phyloP scores from a whole-genome alignment of 108 stramenopile species.

The Fistulifera solaris region DNA sequence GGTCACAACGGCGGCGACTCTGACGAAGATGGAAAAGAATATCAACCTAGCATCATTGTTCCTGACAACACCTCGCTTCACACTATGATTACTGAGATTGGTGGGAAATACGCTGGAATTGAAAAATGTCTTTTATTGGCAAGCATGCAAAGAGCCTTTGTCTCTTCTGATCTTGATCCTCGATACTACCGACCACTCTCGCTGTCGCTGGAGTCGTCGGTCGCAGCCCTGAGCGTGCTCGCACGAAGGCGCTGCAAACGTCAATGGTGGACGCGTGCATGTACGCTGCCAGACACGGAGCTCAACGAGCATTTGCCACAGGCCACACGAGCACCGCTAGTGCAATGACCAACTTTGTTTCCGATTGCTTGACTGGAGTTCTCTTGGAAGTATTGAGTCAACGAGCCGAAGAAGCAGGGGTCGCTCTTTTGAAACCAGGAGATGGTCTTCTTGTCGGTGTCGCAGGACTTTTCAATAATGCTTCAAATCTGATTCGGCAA shows the following conservation, averaged over 20 bases:
- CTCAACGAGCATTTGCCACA: slow-evolving; percentile 77
- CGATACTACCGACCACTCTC: slow-evolving; percentile 20
- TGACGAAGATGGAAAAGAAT: slow-evolving; percentile 22
- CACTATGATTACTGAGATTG: slow-evolving; percentile 67
- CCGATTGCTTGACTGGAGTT: slow-evolving; percentile 50
- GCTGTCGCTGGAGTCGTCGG: background rate
- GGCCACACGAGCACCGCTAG: slow-evolving; percentile 77
- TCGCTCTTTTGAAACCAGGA: slow-evolving; percentile 59
- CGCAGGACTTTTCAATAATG: slow-evolving; percentile 43
- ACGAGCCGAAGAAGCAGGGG: slow-evolving; percentile 62
- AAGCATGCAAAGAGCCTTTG: slow-evolving; percentile 77
- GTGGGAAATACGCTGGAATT: slow-evolving; percentile 65
- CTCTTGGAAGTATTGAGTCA: slow-evolving; percentile 56
- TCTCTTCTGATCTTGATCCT: slow-evolving; percentile 12
- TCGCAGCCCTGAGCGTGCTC: background rate
- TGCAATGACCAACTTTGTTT: slow-evolving; percentile 64
- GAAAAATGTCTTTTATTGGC: slow-evolving; percentile 75
- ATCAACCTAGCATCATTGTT: slow-evolving; percentile 35
- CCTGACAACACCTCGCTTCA: slow-evolving; percentile 64
- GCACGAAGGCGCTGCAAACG: slow-evolving; percentile 50
- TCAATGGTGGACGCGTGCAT: slow-evolving; percentile 73
- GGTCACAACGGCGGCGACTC: background rate
- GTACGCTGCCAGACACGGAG: slow-evolving; percentile 66
- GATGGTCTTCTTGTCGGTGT: slow-evolving; percentile 70
- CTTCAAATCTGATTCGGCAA: slow-evolving; percentile 14